Evolutionary conservation across 495 filamentous ascomycete genomes (phyloP).

Genomic region (Neurospora sp.): DNA sequence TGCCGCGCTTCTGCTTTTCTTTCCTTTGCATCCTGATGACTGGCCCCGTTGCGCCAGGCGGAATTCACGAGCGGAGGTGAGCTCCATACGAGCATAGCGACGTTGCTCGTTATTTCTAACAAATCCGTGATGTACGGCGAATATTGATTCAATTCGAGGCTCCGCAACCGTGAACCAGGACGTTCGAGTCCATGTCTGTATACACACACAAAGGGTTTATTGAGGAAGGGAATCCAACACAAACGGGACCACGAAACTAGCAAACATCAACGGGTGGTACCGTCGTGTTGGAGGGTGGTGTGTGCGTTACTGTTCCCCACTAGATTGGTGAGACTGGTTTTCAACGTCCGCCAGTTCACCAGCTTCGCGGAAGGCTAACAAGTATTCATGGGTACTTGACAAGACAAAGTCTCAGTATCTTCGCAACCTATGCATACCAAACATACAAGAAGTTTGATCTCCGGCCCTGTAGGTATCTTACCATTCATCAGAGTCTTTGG

Average conservation of each 20-base stretch:
- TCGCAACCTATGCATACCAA: background rate
- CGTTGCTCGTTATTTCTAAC: slow-evolving; percentile 10
- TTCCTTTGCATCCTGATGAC: slow-evolving; percentile 2
- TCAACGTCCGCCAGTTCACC: background rate
- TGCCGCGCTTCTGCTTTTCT: slow-evolving; percentile 7
- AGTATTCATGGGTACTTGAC: background rate
- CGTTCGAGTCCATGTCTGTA: slow-evolving; percentile 8
- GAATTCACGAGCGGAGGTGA: background rate
- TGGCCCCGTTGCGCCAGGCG: slow-evolving; percentile 10
- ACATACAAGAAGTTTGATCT: background rate
- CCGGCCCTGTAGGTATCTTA: background rate
- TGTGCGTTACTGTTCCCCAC: background rate
- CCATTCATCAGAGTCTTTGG: background rate
- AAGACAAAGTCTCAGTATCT: background rate
- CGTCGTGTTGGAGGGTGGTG: background rate
- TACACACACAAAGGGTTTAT: background rate
- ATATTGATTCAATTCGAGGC: slow-evolving; percentile 14
- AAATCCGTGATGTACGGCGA: slow-evolving; percentile 13
- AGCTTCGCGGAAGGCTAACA: background rate
- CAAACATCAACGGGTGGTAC: slow-evolving; percentile 5
- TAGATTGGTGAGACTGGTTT: background rate
- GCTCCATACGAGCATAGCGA: slow-evolving; percentile 9
- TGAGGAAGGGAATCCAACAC: slow-evolving; percentile 1
- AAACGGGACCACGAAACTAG: slow-evolving; percentile 8
- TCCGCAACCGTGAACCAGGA: slow-evolving; percentile 16